Conservation (phyloP, 2,329 filamentous ascomycete genomes). For the Neofusicoccum laricinum region DNA sequence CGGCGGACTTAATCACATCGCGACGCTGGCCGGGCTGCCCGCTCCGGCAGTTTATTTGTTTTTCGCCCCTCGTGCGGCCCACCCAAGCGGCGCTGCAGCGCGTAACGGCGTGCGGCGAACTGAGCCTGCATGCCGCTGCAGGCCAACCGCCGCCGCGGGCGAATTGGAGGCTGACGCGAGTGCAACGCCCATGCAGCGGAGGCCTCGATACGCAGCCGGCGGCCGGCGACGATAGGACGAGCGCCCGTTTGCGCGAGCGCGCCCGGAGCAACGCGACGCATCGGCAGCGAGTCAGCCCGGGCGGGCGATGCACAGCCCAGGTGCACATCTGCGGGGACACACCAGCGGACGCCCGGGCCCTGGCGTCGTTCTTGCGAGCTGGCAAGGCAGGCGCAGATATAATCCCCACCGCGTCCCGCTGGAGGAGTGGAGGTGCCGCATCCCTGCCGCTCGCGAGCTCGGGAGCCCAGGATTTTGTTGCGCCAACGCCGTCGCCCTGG, state of each 20-base stretch:
- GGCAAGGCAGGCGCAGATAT: background rate
- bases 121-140: background rate
- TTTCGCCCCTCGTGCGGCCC: background rate
- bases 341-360: background rate
- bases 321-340: constrained; percentile 10
- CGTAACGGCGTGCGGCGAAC: constrained; percentile 1
- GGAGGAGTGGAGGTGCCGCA: background rate
- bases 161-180: constrained; percentile 9
- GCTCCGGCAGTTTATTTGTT: constrained; percentile 4
- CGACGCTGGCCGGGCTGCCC: background rate
- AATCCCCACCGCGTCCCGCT: background rate
- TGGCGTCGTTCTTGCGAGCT: background rate
- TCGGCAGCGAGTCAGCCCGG: constrained; percentile 1
- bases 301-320: background rate
- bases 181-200: constrained; percentile 10
- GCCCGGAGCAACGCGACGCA: background rate
- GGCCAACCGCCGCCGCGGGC: background rate
- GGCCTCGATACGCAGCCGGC: background rate
- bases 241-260: background rate
- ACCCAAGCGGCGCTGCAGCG: background rate
- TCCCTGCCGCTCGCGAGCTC: background rate
- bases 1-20: background rate
- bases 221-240: background rate
- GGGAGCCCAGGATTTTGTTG: background rate
- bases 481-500: background rate